These are phyloP conservation scores for Coemansia sp. DNA, from an alignment of 192 early-diverging fungal genomes.

Conservation along the genomic window DNA sequence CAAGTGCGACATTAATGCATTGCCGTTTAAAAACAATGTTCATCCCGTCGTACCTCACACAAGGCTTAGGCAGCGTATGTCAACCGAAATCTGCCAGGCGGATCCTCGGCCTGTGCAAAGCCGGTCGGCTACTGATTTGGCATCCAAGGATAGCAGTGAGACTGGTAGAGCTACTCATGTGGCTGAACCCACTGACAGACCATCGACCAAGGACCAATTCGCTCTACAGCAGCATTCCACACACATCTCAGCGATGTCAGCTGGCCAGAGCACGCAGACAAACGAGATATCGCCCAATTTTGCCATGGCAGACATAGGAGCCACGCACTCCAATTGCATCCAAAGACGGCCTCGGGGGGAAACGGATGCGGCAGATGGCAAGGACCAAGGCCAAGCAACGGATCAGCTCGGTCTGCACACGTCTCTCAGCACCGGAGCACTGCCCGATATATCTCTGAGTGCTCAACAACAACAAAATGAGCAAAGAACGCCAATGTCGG, in stretches of 20 bases:
- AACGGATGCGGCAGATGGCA: neutral
- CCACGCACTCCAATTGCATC: neutral
- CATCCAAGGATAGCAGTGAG: slow-evolving; percentile 4
- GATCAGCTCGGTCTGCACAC: slow-evolving; percentile 10
- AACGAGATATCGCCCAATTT: neutral
- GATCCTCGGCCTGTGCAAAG: slow-evolving; percentile 15
- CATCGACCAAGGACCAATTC: neutral
- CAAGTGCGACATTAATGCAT: neutral
- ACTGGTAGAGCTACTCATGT: neutral
- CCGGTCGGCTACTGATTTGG: slow-evolving; percentile 24
- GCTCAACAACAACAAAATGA: neutral
- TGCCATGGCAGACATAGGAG: neutral
- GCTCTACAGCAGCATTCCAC: neutral
- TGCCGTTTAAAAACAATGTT: slow-evolving; percentile 35
- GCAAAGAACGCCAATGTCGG: slow-evolving; percentile 11
- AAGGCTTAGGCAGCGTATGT: slow-evolving; percentile 10
- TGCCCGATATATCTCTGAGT: neutral
- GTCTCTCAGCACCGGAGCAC: slow-evolving; percentile 18
- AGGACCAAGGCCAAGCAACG: neutral
- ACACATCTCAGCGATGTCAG: neutral
- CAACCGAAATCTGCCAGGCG: slow-evolving; percentile 31
- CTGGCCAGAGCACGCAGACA: neutral
- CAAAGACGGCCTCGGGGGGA: neutral
- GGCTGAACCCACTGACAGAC: neutral
- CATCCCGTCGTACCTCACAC: slow-evolving; percentile 42